Percentiles rank a stretch among this genome's conserved stretches.
Conservation (phyloP, 2,329 filamentous ascomycete genomes). For the Canariomyces notabilis region DNA sequence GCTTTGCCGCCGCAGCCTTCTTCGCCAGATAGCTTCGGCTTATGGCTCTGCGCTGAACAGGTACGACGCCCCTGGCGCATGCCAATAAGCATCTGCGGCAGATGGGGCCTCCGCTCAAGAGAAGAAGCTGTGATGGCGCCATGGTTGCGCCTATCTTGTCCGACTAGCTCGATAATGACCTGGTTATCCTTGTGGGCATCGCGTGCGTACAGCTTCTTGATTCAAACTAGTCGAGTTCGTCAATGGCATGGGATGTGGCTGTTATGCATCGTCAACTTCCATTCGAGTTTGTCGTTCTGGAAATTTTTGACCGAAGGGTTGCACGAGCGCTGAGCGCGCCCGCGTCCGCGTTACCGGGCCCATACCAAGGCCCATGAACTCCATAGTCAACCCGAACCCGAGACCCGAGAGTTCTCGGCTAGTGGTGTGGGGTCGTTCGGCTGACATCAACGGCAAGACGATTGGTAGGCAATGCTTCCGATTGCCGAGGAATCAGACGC, state of each 20-base stretch:
- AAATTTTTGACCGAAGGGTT: neutral
- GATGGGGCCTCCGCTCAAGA: slow-evolving; percentile 15
- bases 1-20: slow-evolving; percentile 34
- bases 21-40: slow-evolving; percentile 39
- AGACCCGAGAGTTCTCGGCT: neutral
- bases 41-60: slow-evolving; percentile 10
- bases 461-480: slow-evolving; percentile 22
- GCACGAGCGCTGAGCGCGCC: neutral
- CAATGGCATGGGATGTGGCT: too few relatives aligned
- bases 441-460: slow-evolving; percentile 23
- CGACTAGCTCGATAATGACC: neutral
- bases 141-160: slow-evolving; percentile 9
- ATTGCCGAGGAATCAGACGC: slow-evolving; percentile 26
- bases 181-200: neutral
- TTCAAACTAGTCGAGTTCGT: neutral
- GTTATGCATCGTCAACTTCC: too few relatives aligned
- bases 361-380: too few relatives aligned
- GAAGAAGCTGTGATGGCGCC: slow-evolving; percentile 16
- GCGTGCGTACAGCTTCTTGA: neutral
- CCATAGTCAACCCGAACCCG: slow-evolving; percentile 1
- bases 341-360: too few relatives aligned
- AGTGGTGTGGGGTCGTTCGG: slow-evolving; percentile 16
- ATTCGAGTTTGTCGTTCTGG: neutral
- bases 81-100: slow-evolving; percentile 16
- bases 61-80: neutral